Base-by-base conservation (phyloP, 2,329 filamentous ascomycete genomes). In the Ophiocordyceps unilateralis region DNA sequence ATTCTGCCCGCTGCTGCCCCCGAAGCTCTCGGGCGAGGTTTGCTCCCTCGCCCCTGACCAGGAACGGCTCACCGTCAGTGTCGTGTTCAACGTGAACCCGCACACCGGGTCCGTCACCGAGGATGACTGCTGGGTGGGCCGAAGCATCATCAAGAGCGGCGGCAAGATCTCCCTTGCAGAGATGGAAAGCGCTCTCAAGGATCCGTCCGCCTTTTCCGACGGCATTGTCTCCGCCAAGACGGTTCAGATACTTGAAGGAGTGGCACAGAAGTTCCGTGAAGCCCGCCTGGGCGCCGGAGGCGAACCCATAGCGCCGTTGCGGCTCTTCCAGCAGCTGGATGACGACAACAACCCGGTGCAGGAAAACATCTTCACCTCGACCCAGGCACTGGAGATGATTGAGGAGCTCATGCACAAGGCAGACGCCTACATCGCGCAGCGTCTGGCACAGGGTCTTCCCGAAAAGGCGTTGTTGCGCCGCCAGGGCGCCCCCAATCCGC, bases 341-440 rank as follows among this genome's bases (percentile, higher is more conserved):
- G 91, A 98, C 53, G 91, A 98, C 69, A 96, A 96, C 60, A 86
- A 95, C 43, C 91, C 89, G 2, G 88, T 96, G 36, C 87, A 94
- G 65, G 78, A 86, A 59, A 98, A 96, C 65, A 83, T 98, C 49
- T 98, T 96, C 56, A 81, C 95, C 59, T 89, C 85, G 24, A 86
- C 85, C 12, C 71, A 81, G 10, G 85, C 88, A 3, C 86, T 93
- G 49, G 89, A 96, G 64, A 76, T 96, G 48, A 85, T 95, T 39
- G 91, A 98, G 61, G 91, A 98, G 66, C 70, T 98, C 43, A 81
- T 86, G 65, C 83, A 94, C 70, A 93, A 93, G 68, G 83, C 85
- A 45, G 96, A 98, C 59, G 74, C 77, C 40, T 82, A 85, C 57
- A 83, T 98, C 48, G 91, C 89, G 15, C 81, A 91, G 64, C 87